phyloP scores from a whole-genome alignment of 129 eudicot genomes.

The Artemisia annua region DNA sequence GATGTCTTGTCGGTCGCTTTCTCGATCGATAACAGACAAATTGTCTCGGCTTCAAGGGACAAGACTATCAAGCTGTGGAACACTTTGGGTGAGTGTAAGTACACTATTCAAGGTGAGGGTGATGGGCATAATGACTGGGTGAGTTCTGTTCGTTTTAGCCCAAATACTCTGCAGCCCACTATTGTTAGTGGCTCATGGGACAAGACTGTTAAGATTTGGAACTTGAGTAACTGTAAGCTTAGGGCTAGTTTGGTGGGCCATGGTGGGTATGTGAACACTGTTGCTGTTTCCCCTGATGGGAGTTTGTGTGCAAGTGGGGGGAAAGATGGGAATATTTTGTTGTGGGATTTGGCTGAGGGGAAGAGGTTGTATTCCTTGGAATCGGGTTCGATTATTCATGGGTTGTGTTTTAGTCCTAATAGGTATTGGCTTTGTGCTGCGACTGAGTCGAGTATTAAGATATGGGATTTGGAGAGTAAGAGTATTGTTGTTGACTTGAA shows the following conservation, averaged over 20 bases:
- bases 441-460: conserved; percentile 64
- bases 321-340: conserved; percentile 62
- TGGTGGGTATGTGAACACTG: conserved; percentile 56
- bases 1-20: conserved; percentile 76
- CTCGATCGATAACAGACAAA: conserved; percentile 74
- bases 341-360: conserved; percentile 85
- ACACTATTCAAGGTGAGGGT: conserved; percentile 60
- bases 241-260: conserved; percentile 56
- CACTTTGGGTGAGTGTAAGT: conserved; percentile 79
- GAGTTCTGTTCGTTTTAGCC: conserved; percentile 68
- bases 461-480: conserved; percentile 76
- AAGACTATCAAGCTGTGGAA: conserved; percentile 74
- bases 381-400: conserved; percentile 57
- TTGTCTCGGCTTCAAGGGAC: conserved; percentile 72
- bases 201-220: conserved; percentile 69
- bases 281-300: conserved; percentile 77
- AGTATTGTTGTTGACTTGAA: conserved; percentile 55
- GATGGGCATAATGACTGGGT: conserved; percentile 78
- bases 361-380: conserved; percentile 60
- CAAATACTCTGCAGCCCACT: conserved; percentile 61
- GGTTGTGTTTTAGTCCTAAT: conserved; percentile 66
- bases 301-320: conserved; percentile 80
- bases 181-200: conserved; percentile 71
- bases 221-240: conserved; percentile 62
- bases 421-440: conserved; percentile 87